Base-by-base conservation (phyloP, 1,139 yeast genomes). In the Taphrina betulina region DNA sequence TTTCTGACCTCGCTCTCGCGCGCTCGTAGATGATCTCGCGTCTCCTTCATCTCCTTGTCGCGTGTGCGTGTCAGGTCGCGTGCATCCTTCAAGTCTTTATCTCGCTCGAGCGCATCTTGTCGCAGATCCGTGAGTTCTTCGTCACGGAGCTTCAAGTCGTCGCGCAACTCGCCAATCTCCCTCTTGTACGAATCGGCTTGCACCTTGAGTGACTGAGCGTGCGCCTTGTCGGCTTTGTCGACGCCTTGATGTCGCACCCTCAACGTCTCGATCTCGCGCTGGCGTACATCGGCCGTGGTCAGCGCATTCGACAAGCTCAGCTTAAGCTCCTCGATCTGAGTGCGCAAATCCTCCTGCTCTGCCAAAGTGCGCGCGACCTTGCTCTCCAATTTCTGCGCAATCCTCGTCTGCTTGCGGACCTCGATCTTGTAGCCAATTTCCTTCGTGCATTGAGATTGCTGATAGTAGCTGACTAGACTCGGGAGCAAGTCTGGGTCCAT, bases 181-280 rank as follows among this genome's bases (percentile, higher is more conserved):
- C 46, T 31, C 19, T 40, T 50, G 45, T 38, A 33, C n/a, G 54
- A 50, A 19, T 50, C 54, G 34, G 41, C 54, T 34, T 43, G 48
- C 5, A 43, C 38, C 34, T 43, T 43, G 26, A 43, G 38, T 4
- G 48, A 23, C 14, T 35, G 35, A 12, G 48, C 26, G 26, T 23
- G 29, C 7, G 38, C 48, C 26, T 33, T 29, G 20, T 43, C 48
- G 22, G 31, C 48, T 14, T 43, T 43, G 38, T 31, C 38, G 28
- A 23, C 20, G 19, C 31, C 48, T 16, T 43, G 36, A 7, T 29
- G 17, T 8, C 48, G 48, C 48, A 29, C 28, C 31, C 38, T 24
- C 38, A 43, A 12, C 4, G 48, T 19, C 14, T 43, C 48, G 17
- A 43, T 43, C 26, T 43, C 48, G 5, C 38, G 29, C 14, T 43